phyloP scores from a whole-genome alignment of 2,329 filamentous ascomycete genomes.

The Colletotrichum phormii region DNA sequence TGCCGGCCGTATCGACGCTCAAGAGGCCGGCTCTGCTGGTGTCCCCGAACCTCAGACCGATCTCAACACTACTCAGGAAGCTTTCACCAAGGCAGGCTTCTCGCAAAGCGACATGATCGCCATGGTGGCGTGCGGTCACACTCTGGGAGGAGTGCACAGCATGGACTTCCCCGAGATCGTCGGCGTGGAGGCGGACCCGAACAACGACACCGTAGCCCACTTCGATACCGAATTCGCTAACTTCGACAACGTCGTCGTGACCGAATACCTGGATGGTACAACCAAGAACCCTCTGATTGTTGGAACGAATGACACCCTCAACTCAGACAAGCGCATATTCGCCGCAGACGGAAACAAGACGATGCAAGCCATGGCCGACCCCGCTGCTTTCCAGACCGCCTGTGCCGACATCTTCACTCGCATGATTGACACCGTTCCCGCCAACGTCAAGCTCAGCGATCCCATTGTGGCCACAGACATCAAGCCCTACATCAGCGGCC shows the following conservation, averaged over 20 bases:
- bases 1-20: slow-evolving; percentile 46
- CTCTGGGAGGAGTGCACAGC: slow-evolving; percentile 56
- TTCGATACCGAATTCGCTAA: slow-evolving; percentile 55
- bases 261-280: slow-evolving; percentile 54
- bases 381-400: slow-evolving; percentile 44
- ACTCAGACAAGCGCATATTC: slow-evolving; percentile 58
- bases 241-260: slow-evolving; percentile 58
- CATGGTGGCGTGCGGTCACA: slow-evolving; percentile 50
- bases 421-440: slow-evolving; percentile 51
- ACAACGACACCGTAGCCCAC: slow-evolving; percentile 46
- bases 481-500: slow-evolving; percentile 45
- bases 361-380: slow-evolving; percentile 52
- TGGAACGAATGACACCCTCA: slow-evolving; percentile 49
- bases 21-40: slow-evolving; percentile 44
- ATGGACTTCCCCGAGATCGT: slow-evolving; percentile 53
- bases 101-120: slow-evolving; percentile 49
- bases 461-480: slow-evolving; percentile 44
- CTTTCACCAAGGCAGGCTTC: slow-evolving; percentile 47
- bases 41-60: slow-evolving; percentile 47
- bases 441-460: slow-evolving; percentile 43
- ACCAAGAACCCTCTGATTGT: slow-evolving; percentile 57
- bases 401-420: slow-evolving; percentile 45
- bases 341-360: slow-evolving; percentile 56
- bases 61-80: slow-evolving; percentile 40
- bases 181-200: slow-evolving; percentile 33